Evolutionary conservation across 2,329 filamentous ascomycete genomes (phyloP), one percentile per base, ranked within the genome.

Genomic region (Whalleya microplaca): DNA sequence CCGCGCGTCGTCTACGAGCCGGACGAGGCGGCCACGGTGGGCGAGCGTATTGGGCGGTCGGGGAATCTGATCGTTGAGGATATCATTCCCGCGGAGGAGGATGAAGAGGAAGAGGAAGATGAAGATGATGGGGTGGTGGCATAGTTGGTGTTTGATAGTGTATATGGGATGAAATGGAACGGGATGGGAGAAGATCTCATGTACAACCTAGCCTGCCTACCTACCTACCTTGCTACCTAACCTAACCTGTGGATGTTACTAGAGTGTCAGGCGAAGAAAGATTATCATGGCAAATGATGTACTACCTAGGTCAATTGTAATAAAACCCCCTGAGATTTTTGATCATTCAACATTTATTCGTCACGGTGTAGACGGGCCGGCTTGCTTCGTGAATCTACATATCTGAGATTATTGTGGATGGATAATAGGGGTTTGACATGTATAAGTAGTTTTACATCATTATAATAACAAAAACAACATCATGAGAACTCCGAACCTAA

Each of bases 41-140:
- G 82, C 23, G 84, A 90, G 63, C 84, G 85, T 64, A 88, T 98
- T 70, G 92, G 94, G 2, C 81, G 87, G 64, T 93, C 91, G 62
- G 92, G 89, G 2, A 96, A 96, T 73, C 76, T 99, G 55, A 90
- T 98, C 64, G 93, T 98, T 12, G 95, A 99, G 76, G 82, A 82
- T 55, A 80, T 85, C 21, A 83, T 84, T 14, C 80, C 82, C 0
- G 80, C 81, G 2, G 79, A 80, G 0, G 54, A 56, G 16, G 56
- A 59, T 55, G 62, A 69, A 10, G 74, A 67, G 9, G 73, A 74
- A 3, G 70, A 67, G n/a, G 75, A 76, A 14, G 71, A 73, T 16
- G 69, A 73, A 8, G 72, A 70, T 9, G 67, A 67, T 19, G 69
- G 67, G 10, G 67, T 67, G 41, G 66, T 71, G 48, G 43, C 19